Base-by-base conservation (phyloP, 1,139 yeast species). In the Yarrowia galli region DNA sequence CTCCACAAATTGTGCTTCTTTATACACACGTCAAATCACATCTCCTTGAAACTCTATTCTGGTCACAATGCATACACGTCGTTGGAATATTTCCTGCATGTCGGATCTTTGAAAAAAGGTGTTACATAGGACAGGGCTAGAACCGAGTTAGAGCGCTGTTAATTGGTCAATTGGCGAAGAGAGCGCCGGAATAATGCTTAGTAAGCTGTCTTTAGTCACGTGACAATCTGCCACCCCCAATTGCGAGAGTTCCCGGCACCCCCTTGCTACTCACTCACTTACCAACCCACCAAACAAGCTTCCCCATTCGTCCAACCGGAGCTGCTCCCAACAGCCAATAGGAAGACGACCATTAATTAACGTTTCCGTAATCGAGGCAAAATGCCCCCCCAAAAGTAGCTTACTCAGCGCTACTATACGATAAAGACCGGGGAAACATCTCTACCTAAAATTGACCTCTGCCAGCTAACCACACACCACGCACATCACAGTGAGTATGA, bases 391-490 rank as follows among this genome's bases (percentile, higher is more conserved):
- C 49, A 28, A 43, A 36, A 13, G 28, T 7, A 58, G 64, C 64
- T 58, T 28, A 58, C 64, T 58, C 51, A 58, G 64, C 64, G 15
- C 23, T 10, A 25, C 35, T 16, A 42, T n/a, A 58, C 64, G 64
- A 58, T 28, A 58, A 58, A 58, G 64, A 58, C 64, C 64, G 64
- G 64, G 64, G 64, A 58, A 58, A 58, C 36, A 40, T 38, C 28
- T 32, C 25, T 6, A 16, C 38, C 43, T 43, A 40, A 40, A 53
- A 36, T 6, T n/a, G 23, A 40, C 16, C 20, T 28, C 25, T 22
- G 45, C 36, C 42, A 56, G 51, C 51, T n/a, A 23, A 40, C 40
- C 51, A 43, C 64, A 58, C 64, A 58, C 9, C 53, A 20, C 40
- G 46, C 46, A 43, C 40, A 43, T 15, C 40, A 58, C 46, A n/a